Percentiles rank a stretch among this genome's conserved stretches.
These are phyloP conservation scores for Paraphoma chrysanthemicola DNA, from an alignment of 2,329 filamentous ascomycete species.

Conservation along the genomic window DNA sequence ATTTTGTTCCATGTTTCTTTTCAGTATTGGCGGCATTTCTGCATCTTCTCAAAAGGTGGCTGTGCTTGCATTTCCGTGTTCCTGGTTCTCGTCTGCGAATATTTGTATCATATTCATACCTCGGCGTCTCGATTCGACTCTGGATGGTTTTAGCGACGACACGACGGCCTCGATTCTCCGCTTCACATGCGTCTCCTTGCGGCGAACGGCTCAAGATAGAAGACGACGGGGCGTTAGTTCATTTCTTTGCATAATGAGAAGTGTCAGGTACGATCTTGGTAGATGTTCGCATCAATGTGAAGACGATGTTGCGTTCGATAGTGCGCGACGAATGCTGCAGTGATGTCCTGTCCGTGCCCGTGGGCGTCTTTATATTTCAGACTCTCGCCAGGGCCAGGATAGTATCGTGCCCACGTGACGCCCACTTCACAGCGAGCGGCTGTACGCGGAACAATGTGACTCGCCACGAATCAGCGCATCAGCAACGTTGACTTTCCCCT, in stretches of 20 bases:
- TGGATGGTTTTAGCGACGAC: conserved; percentile 19
- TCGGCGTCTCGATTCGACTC: conserved; percentile 23
- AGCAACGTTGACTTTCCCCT: not conserved
- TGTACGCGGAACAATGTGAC: conserved; percentile 2
- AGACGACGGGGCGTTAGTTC: conserved; percentile 31
- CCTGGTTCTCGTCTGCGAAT: conserved; percentile 7
- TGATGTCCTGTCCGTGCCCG: not conserved
- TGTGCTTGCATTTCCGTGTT: conserved; percentile 35
- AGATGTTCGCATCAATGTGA: conserved; percentile 33
- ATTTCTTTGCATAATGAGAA: conserved; percentile 40
- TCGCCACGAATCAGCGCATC: conserved; percentile 3
- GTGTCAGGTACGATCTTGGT: conserved; percentile 20
- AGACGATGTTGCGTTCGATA: conserved; percentile 5
- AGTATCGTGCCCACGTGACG: conserved; percentile 1
- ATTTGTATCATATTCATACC: conserved; percentile 41
- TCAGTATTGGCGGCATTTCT: conserved; percentile 31
- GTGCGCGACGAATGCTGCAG: not conserved
- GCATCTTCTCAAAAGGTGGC: conserved; percentile 28
- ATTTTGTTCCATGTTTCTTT: conserved; percentile 8
- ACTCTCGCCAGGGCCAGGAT: no score
- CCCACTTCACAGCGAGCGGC: conserved; percentile 2
- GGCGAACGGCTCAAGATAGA: conserved; percentile 9
- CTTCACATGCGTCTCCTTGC: conserved; percentile 14
- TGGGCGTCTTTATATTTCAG: no score
- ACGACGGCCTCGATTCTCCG: conserved; percentile 14